Conservation (phyloP, 2,329 filamentous ascomycete genomes). For the Akanthomyces dipterigenus region DNA sequence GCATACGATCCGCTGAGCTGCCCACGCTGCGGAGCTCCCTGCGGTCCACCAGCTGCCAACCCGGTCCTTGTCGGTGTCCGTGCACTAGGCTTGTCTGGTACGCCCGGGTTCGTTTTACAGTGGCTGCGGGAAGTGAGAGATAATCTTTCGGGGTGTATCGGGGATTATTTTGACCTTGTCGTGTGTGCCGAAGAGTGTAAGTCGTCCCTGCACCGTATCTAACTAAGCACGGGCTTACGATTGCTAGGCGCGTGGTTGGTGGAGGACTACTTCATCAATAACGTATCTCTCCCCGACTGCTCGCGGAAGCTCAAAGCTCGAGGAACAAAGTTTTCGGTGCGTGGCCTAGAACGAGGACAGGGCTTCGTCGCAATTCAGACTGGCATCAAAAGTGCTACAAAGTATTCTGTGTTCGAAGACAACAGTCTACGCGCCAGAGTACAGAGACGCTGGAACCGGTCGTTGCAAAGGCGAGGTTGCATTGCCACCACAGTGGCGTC, state of each 20-base stretch:
- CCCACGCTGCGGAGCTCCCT: background rate
- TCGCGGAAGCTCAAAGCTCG: background rate
- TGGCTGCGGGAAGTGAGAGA: background rate
- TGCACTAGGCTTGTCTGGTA: background rate
- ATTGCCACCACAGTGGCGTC: background rate
- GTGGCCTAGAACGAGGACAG: background rate
- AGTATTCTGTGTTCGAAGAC: background rate
- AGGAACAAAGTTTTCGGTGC: background rate
- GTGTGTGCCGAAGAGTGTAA: background rate
- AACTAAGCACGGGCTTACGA: background rate
- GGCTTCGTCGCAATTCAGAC: background rate
- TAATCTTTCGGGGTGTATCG: background rate
- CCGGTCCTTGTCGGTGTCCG: background rate
- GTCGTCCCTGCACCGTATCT: background rate
- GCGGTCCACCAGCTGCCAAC: background rate
- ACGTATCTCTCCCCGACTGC: background rate
- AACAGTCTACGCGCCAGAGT: background rate
- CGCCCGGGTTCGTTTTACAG: background rate
- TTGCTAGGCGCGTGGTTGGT: background rate
- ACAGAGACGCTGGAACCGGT: background rate
- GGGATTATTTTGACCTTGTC: background rate
- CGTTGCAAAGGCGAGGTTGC: background rate
- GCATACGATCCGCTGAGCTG: background rate
- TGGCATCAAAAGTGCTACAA: background rate
- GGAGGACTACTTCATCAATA: background rate